Evolutionary conservation across 768 basidiomycete species (phyloP).

Genomic region (Lentinula guzmanii): DNA sequence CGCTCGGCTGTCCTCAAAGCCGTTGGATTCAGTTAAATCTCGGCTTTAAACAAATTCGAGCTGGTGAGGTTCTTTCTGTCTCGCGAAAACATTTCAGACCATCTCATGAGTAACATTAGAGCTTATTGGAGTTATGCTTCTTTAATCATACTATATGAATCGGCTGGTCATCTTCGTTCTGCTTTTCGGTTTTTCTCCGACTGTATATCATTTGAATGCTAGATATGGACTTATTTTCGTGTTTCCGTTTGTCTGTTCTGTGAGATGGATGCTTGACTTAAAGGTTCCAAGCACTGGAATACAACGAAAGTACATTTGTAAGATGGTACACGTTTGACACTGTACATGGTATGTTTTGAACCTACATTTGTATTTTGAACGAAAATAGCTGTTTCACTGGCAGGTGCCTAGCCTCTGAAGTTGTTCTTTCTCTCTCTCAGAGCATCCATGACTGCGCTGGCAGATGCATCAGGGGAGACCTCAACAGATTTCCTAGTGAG

Average conservation of each 20-base stretch:
- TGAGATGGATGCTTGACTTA: too few relatives aligned
- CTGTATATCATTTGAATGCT: neutral
- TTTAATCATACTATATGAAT: neutral
- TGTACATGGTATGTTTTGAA: neutral
- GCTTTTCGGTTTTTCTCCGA: neutral
- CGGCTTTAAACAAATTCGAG: neutral
- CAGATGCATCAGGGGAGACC: conserved; percentile 32
- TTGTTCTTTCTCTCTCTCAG: conserved; percentile 83
- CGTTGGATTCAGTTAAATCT: conserved; percentile 29
- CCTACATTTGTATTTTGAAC: neutral
- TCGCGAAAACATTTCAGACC: too few relatives aligned
- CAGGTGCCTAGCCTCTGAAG: conserved; percentile 51
- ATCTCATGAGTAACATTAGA: too few relatives aligned
- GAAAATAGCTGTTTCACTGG: too few relatives aligned
- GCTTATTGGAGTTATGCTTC: neutral
- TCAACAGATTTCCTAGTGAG: conserved; percentile 42
- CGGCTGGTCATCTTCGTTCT: neutral
- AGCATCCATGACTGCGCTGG: conserved; percentile 62
- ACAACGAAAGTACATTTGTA: neutral
- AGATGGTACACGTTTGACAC: neutral
- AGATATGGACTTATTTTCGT: too few relatives aligned
- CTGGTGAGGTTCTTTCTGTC: neutral
- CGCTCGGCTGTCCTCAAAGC: conserved; percentile 64
- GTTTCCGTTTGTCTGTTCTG: too few relatives aligned
- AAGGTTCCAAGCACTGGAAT: neutral